These are phyloP conservation scores for Beauveria varroae DNA, from an alignment of 2,329 filamentous ascomycete genomes.

Conservation along the genomic window DNA sequence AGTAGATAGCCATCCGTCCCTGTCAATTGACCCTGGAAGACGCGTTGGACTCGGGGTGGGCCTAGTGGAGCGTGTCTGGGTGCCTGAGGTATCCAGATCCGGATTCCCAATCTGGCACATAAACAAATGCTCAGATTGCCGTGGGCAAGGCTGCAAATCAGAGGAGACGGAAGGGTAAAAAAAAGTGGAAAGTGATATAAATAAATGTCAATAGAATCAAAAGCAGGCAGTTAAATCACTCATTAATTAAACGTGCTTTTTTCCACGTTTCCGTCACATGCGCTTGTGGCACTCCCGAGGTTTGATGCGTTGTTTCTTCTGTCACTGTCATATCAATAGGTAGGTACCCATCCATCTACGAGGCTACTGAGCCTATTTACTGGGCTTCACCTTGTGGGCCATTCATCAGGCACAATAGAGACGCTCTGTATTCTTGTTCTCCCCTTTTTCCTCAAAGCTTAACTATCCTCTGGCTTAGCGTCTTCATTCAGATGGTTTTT, in stretches of 20 bases:
- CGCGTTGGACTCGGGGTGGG: constrained; percentile 3
- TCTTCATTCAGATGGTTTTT: not conserved
- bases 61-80: constrained; percentile 5
- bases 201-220: not conserved
- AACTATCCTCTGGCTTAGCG: not conserved
- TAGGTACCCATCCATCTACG: not conserved
- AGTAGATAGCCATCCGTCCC: constrained; percentile 3
- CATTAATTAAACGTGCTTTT: not conserved
- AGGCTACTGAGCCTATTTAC: not conserved
- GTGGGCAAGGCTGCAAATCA: not conserved
- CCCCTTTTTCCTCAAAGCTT: not conserved
- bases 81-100: constrained; percentile 10
- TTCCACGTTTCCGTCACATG: not conserved
- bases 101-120: not conserved
- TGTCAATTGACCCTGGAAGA: constrained; percentile 4
- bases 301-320: not conserved
- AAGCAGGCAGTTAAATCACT: not conserved
- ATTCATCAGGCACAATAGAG: not conserved
- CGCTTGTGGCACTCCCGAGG: not conserved
- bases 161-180: not conserved
- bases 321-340: too few species aligned
- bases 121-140: not conserved
- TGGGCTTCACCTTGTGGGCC: not conserved
- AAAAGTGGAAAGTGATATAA: not conserved
- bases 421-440: too few species aligned